Evolutionary conservation across 1,139 yeast species (phyloP), one percentile per base, ranked within the genome.

Genomic region (Meyerozyma athensensis): DNA sequence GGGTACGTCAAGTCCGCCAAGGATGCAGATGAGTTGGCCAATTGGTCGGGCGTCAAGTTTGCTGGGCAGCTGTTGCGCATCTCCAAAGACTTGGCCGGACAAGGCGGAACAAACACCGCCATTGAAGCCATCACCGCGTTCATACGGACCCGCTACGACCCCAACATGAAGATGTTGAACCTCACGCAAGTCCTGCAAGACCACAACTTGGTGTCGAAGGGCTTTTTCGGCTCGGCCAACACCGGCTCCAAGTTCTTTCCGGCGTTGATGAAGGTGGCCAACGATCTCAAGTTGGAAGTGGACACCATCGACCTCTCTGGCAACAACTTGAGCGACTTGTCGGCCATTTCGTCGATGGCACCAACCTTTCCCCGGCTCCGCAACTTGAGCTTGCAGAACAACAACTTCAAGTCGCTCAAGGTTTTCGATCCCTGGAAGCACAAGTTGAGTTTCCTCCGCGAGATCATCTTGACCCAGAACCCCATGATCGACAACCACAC

Each of bases 201-300:
- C 54, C 81, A 77, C 20, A 69, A 61, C 12, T 65, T 92, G 35
- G 62, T 63, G 14, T 64, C 74, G 13, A 74, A 74, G 44, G 96
- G 96, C 0, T 67, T 87, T 39, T 79, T 89, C 48, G 72, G 77
- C 17, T 65, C 76, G 13, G 65, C 79, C 6, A 73, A 80, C 36
- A 72, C 78, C 3, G 58, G 77, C 1, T 74, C 94, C 12, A 90
- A 90, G 58, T 81, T 90, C 73, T 89, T 92, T 59, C 86, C 90
- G 3, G 98, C 98, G 1, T 65, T 92, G 47, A 80, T 92, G 87
- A 87, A 85, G 55, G 64, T 94, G 14, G 96, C 96, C 1, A 68
- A 68, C 37, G 75, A 72, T 34, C 53, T 68, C 32, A 72, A 72
- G 33, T 46, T 73, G 12, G 68, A 68, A 3, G 85, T 89, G 5